Evolutionary conservation across 768 basidiomycete species (phyloP).

Genomic region (Pleurotus platypus): DNA sequence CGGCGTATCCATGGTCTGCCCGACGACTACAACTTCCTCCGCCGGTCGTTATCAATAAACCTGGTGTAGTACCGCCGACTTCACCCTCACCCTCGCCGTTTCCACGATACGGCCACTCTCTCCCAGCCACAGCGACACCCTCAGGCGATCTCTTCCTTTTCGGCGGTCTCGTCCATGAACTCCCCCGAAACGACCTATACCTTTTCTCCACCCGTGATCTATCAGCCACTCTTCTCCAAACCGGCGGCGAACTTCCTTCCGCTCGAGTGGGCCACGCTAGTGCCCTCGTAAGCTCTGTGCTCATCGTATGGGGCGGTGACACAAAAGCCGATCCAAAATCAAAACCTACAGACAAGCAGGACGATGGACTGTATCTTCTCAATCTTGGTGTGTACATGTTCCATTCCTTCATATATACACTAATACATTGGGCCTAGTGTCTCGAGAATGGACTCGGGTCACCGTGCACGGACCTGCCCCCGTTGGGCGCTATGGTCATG

Average conservation of each 20-base stretch:
- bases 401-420: background rate
- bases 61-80: slow-evolving; percentile 59
- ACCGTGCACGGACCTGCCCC: slow-evolving; percentile 75
- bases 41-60: slow-evolving; percentile 60
- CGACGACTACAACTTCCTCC: slow-evolving; percentile 69
- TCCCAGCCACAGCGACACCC: slow-evolving; percentile 74
- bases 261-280: slow-evolving; percentile 96
- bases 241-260: slow-evolving; percentile 82
- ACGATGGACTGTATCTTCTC: slow-evolving; percentile 89
- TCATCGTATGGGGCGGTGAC: slow-evolving; percentile 98
- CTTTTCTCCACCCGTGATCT: slow-evolving; percentile 80
- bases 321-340: slow-evolving; percentile 75
- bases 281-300: slow-evolving; percentile 91
- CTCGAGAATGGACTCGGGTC: slow-evolving; percentile 93
- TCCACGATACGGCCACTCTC: slow-evolving; percentile 93
- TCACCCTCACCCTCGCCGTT: slow-evolving; percentile 85
- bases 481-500: slow-evolving; percentile 91
- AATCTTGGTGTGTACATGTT: slow-evolving; percentile 74
- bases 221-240: slow-evolving; percentile 79
- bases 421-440: slow-evolving; percentile 45
- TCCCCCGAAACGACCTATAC: slow-evolving; percentile 90
- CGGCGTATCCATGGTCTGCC: slow-evolving; percentile 82
- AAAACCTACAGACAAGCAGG: slow-evolving; percentile 70
- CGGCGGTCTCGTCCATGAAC: slow-evolving; percentile 91
- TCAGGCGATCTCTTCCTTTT: slow-evolving; percentile 93